Evolutionary conservation across 2,329 filamentous ascomycete genomes (phyloP), one percentile per base, ranked within the genome.

Genomic region (Reticulascus tulasneorum): DNA sequence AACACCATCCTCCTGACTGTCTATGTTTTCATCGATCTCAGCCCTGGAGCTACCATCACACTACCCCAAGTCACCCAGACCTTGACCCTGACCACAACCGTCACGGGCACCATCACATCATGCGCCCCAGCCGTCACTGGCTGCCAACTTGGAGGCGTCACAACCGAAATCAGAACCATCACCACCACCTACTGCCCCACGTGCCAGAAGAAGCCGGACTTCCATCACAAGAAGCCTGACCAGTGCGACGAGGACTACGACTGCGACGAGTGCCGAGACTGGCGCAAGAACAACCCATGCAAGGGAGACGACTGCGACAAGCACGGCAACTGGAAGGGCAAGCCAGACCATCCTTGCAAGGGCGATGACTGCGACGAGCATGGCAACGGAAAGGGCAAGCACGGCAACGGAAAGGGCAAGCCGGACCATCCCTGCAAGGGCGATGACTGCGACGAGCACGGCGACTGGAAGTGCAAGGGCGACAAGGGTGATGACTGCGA

Each of bases 351-450:
- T n/a, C n/a, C n/a, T 15, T 52, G 49, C 47, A 40, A 33, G 9
- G 47, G 49, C 9, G 35, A 46, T 7, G 37, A 35, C 27, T 42
- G 44, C 44, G 38, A 37, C 35, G 55, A 58, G 49, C 44, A 48
- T 40, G 50, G 63, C 13, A 51, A 59, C 50, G 61, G 59, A 50
- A 53, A 52, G 40, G 59, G 59, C 18, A 55, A 53, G 16, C 30
- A 47, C 47, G 64, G 61, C 48, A 36, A 43, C 22, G 50, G 46
- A 21, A n/a, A n/a, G n/a, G n/a, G n/a, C n/a, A n/a, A n/a, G n/a
- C n/a, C n/a, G n/a, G 54, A 55, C 38, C 42, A 48, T 44, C 42
- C 55, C 46, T 59, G 56, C 54, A 12, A 43, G 30, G 42, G 38
- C 11, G 23, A 37, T 25, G 30, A 37, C 26, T 50, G 47, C 40